These are phyloP conservation scores for Citrus trifoliata DNA, from an alignment of 345 rosid species.

Conservation along the genomic window DNA sequence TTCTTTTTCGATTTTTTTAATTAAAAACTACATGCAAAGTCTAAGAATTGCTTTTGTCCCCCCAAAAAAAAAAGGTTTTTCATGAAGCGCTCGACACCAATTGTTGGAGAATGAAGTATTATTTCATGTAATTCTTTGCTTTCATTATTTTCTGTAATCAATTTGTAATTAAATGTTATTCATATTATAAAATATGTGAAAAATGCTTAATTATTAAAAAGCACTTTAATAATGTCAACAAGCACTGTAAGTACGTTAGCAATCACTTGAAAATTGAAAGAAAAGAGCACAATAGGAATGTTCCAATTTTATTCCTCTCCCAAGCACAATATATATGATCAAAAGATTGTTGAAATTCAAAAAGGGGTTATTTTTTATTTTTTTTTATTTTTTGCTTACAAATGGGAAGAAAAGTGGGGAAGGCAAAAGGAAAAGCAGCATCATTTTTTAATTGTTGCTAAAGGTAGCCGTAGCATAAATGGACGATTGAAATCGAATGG, in stretches of 20 bases:
- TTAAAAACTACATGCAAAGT: background rate
- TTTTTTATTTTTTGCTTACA: too few species aligned
- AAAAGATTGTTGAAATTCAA: background rate
- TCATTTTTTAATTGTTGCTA: background rate
- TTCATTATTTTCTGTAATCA: too few species aligned
- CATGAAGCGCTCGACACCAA: too few species aligned
- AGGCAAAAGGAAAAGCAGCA: background rate
- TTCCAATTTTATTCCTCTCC: background rate
- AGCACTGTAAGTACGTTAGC: background rate
- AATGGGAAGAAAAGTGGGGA: background rate
- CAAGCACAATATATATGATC: background rate
- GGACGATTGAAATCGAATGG: background rate
- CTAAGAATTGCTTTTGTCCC: too few species aligned
- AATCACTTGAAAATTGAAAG: background rate
- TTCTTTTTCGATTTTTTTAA: background rate
- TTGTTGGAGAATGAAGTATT: too few species aligned
- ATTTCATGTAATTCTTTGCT: too few species aligned
- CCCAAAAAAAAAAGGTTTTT: too few species aligned
- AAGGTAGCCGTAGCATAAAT: background rate
- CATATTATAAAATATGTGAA: background rate
- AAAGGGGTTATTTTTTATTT: too few species aligned
- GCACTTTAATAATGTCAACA: background rate
- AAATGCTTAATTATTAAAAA: background rate
- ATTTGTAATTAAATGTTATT: too few species aligned
- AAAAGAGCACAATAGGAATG: background rate